Base-by-base conservation (phyloP, 1,284 basidiomycete species). In the Apiotrichum sp. region DNA sequence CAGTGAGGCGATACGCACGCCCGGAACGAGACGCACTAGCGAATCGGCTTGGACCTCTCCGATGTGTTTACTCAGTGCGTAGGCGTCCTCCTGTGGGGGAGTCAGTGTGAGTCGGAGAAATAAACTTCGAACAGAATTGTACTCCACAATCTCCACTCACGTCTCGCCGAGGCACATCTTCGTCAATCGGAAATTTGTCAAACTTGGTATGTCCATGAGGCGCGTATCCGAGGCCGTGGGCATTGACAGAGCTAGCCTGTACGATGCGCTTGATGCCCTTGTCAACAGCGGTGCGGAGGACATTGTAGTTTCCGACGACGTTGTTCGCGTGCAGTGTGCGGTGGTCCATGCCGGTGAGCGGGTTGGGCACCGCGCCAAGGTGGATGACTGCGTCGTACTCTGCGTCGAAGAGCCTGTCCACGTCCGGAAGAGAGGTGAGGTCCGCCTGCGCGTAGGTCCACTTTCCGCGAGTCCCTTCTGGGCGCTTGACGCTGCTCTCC, bases 311-410 rank as follows among this genome's bases (percentile, higher is more conserved):
- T 6, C 56, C 49, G 11, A 60, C 60, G 5, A 71, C 70, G 54
- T 78, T 78, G 47, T 65, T 67, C 48, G 72, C 71, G 63, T 77
- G 74, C 14, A 71, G 62, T n/a, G 61, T 51, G 13, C 70, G 53
- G 9, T 68, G 56, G 49, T 74, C 69, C 22, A 56, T 47, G 41
- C 55, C 57, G 2, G 50, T 48, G 13, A 60, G 46, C 6, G 75
- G 75, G 45, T 66, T 54, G 1, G 74, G 72, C 16, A 72, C 71
- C 3, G 73, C 73, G 11, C 69, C 73, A 13, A 77, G 62, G 56
- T 78, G 77, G 33, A 78, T 68, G 9, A 76, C 66, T 13, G 65
- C 74, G 52, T 75, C 69, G 50, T 65, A 57, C 4, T 7, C 29
- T 6, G n/a, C 3, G n/a, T 8, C 39, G 44, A 73, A 63, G 6